Evolutionary conservation across 345 rosid genomes (phyloP).

Genomic region (Moricandia moricandioides): DNA sequence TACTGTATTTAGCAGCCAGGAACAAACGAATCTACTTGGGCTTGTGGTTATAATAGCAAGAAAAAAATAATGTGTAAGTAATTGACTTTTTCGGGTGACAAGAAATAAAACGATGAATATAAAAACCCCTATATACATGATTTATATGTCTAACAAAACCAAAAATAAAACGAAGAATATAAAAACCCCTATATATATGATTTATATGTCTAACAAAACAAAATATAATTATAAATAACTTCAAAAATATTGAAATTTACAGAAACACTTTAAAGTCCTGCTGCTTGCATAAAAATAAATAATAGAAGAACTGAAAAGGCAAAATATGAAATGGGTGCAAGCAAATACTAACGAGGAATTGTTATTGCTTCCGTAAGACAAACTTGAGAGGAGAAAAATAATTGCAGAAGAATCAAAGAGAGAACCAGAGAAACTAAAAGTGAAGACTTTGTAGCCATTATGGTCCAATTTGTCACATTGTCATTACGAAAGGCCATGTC

Average conservation of each 20-base stretch:
- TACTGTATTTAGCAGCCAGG: background rate
- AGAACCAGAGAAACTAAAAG: background rate
- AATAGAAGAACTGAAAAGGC: background rate
- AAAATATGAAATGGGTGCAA: background rate
- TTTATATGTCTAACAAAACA: too few relatives aligned
- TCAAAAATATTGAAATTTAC: background rate
- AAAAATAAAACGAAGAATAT: too few relatives aligned
- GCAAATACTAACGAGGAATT: slow-evolving; percentile 1
- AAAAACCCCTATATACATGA: too few relatives aligned
- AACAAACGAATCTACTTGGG: too few relatives aligned
- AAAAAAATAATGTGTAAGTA: background rate
- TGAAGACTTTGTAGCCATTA: slow-evolving; percentile 5
- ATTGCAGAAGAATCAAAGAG: background rate
- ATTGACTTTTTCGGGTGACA: background rate
- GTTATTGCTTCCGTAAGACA: background rate
- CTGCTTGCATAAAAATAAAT: background rate
- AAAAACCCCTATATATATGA: too few relatives aligned
- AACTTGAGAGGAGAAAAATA: slow-evolving; percentile 9
- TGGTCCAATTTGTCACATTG: background rate
- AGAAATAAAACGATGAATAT: too few relatives aligned
- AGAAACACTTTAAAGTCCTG: background rate
- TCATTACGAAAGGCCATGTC: background rate
- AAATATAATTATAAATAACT: background rate
- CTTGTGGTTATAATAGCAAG: too few relatives aligned
- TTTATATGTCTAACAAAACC: too few relatives aligned